Conservation (phyloP, 768 basidiomycete genomes). For the Lactarius tabidus region DNA sequence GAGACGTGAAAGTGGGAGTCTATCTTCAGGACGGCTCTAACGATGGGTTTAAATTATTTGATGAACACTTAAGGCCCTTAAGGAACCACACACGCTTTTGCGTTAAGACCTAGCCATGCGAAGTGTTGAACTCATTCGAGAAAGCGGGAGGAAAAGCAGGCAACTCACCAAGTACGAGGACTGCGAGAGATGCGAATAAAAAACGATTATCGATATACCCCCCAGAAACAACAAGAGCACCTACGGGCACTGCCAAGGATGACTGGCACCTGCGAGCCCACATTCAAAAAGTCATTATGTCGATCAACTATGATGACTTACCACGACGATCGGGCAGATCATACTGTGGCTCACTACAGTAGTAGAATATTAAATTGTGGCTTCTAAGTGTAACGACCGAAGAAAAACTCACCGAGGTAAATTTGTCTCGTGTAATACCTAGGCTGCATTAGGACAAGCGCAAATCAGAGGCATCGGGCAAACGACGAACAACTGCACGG, state of each 20-base stretch:
- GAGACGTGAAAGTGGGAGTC: too few species aligned
- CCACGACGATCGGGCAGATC: too few species aligned
- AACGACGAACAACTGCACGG: too few species aligned
- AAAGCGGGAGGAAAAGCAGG: not conserved
- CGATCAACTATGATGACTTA: slow-evolving; percentile 3
- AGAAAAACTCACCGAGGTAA: too few species aligned
- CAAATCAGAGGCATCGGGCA: too few species aligned
- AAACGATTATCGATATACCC: not conserved
- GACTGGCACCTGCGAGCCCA: slow-evolving; percentile 30
- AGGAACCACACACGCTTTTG: slow-evolving; percentile 38
- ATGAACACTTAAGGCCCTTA: not conserved
- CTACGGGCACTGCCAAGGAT: slow-evolving; percentile 43
- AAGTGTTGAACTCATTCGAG: not conserved
- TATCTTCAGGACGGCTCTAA: not conserved
- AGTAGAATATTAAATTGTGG: too few species aligned
- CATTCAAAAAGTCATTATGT: not conserved
- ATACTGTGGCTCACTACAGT: too few species aligned
- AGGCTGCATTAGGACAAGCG: too few species aligned
- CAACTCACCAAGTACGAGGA: slow-evolving; percentile 28
- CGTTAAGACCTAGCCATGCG: slow-evolving; percentile 41
- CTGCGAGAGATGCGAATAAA: slow-evolving; percentile 16
- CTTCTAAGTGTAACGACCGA: too few species aligned
- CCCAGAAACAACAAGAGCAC: slow-evolving; percentile 10
- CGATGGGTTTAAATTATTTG: slow-evolving; percentile 12
- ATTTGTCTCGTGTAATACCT: too few species aligned